These are phyloP conservation scores for Elongisporangium anandrum DNA, from an alignment of 352 stramenopile species.

Conservation along the genomic window DNA sequence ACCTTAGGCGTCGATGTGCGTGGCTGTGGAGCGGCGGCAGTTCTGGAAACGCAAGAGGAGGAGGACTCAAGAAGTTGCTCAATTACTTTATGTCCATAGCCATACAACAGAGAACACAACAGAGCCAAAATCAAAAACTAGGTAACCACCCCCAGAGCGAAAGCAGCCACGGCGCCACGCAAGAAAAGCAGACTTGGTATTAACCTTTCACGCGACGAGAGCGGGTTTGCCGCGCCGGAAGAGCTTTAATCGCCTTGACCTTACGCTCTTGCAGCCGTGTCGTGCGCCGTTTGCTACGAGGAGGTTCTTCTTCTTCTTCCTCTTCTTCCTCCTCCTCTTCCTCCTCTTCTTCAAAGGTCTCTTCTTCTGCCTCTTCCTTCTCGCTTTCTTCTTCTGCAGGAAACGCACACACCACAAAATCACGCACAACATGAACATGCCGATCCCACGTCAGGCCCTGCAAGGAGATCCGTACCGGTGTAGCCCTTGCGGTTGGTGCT, in stretches of 20 bases:
- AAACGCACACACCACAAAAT: conserved; percentile 3
- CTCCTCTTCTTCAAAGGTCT: conserved; percentile 20
- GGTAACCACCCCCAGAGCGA: conserved; percentile 17
- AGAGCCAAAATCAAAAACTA: conserved; percentile 39
- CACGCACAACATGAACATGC: conserved; percentile 1
- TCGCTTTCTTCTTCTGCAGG: conserved; percentile 24
- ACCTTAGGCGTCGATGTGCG: background rate
- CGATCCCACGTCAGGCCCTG: background rate
- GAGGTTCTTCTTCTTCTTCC: conserved; percentile 16
- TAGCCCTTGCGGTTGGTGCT: conserved; percentile 4
- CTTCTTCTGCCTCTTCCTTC: conserved; percentile 32
- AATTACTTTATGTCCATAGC: conserved; percentile 32
- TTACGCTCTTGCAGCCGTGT: conserved; percentile 19
- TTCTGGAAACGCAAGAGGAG: conserved; percentile 19
- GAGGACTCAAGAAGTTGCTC: conserved; percentile 53
- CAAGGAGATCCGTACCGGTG: conserved; percentile 2
- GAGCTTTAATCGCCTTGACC: conserved; percentile 6
- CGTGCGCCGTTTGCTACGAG: conserved; percentile 14
- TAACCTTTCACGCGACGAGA: conserved; percentile 65
- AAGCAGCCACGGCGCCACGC: conserved; percentile 3
- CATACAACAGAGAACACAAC: conserved; percentile 33
- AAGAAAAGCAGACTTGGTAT: conserved; percentile 30
- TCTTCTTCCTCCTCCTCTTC: conserved; percentile 19
- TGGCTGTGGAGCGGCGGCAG: background rate
- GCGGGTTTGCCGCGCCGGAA: conserved; percentile 21